Base-by-base conservation (phyloP, 2,329 filamentous ascomycete species). In the Simplicillium aogashimaense region DNA sequence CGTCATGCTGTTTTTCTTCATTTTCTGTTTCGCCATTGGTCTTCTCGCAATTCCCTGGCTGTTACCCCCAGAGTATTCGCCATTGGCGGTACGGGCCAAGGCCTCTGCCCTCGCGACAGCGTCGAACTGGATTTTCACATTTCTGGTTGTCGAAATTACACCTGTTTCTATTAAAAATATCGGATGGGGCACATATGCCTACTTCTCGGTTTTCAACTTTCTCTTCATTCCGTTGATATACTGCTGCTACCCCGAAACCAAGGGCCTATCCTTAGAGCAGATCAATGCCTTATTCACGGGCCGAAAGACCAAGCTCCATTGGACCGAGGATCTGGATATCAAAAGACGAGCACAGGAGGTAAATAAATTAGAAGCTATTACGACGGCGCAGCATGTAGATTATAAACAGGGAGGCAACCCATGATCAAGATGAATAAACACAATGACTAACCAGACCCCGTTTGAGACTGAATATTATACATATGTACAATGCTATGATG, bases 241-340 rank as follows among this genome's bases (percentile, higher is more conserved):
- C 48, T 65, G 67, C 47, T 65, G 66, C 50, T 72, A 67, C 45
- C 67, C 66, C 1, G 68, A 72, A 46, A 72, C 69, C 0, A 64
- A 64, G 25, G 59, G 63, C 0, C 53, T 70, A 7, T 63, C 63
- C 17, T 59, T 74, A 1, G 70, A 74, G 51, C 67, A 73, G 50
- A 65, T 74, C 37, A 66, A 70, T 36, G 53, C 50, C 37, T 47
- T 63, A 2, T 63, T 62, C 40, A 61, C 56, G 3, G 55, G 56
- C 1, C 44, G 46, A 7, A 59, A 57, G 47, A 39, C 57, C 4
- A 43, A 53, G 43, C 45, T 58, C 20, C 49, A 57, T 30, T 59
- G 56, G 56, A 25, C 20, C 20, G 20, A 25, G 20, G 20, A 25
- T 25, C 20, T 25, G 20, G 9, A 25, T 9, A 25, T 25, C 20